phyloP scores from a whole-genome alignment of 306 rosid genomes.

The Quercus berberidifolia region DNA sequence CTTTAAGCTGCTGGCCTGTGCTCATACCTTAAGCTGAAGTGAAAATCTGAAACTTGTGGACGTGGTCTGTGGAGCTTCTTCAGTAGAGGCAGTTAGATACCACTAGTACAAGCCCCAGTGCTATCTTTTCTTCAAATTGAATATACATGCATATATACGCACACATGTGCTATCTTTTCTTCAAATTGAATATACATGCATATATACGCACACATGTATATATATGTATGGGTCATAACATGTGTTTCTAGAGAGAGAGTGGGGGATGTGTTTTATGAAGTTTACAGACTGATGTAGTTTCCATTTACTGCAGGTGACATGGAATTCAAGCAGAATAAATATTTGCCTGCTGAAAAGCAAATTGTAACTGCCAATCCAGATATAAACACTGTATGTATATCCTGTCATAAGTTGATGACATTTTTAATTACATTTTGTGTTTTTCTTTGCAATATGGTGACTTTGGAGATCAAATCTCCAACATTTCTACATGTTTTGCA shows the following conservation, averaged over 20 bases:
- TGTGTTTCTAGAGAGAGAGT: neutral
- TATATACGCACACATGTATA: neutral
- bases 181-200: neutral
- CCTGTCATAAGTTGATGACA: slow-evolving; percentile 14
- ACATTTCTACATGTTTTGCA: neutral
- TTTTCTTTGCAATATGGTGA: slow-evolving; percentile 14
- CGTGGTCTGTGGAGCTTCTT: neutral
- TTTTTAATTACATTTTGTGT: slow-evolving; percentile 3
- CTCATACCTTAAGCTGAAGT: slow-evolving; percentile 8
- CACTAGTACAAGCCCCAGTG: neutral
- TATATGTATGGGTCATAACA: neutral
- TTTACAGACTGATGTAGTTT: slow-evolving; percentile 24
- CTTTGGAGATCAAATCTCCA: neutral
- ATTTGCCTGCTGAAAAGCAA: slow-evolving; percentile 79
- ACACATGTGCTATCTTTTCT: no score
- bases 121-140: neutral
- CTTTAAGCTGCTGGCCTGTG: neutral
- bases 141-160: neutral
- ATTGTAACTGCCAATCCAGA: slow-evolving; percentile 90
- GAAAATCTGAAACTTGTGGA: slow-evolving; percentile 2
- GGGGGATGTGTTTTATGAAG: slow-evolving; percentile 12
- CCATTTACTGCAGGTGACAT: slow-evolving; percentile 72
- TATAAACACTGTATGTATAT: slow-evolving; percentile 71
- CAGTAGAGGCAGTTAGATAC: neutral
- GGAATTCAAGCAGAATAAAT: slow-evolving; percentile 93